Base-by-base conservation (phyloP, 164 flowering plant species). In the Aristolochia californica region DNA sequence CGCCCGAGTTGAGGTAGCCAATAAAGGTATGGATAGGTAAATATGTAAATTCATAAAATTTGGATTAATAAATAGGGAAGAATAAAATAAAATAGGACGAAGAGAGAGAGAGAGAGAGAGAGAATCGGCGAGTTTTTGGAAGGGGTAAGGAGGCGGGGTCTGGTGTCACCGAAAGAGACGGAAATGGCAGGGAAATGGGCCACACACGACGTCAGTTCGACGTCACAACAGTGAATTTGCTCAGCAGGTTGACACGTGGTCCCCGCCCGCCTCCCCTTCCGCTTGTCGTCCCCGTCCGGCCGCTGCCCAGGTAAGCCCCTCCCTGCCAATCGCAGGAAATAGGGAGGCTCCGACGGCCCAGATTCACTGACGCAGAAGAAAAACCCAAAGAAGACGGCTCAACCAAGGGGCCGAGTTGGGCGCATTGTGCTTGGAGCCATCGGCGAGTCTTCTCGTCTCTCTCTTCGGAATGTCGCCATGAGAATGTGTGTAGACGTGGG, bases 401-500 rank as follows among this genome's bases (percentile, higher is more conserved):
- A 56, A 53, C 30, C 30, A 28, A 28, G 30, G 40, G 40, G 40
- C 70, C 77, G 66, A 69, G 77, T 71, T 77, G 79, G 73, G 38
- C 7, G 71, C 73, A 27, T 74, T 38, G 80, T 81, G 83, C 77
- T 78, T 77, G 71, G 14, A 34, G 58, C 21, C 58, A 23, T 27
- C 43, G n/a, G n/a, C 15, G 9, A 5, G 14, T 27, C 57, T 40
- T 56, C 58, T 34, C 17, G 43, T 20, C 13, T 34, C 2, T 24
- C 24, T 40, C 17, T 5, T 16, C 25, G 22, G 75, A 74, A 74
- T 74, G 77, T 70, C 58, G 51, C 56, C 56, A 18, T 56, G 66
- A 48, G 72, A 64, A 60, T 68, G 70, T 70, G 71, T 65, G 67
- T 57, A 43, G 28, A 24, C 64, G 74, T 45, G 43, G 17, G 34